Percentiles rank a stretch among this genome's conserved stretches.
These are phyloP conservation scores for Fusarium sp. DNA, from an alignment of 2,329 filamentous ascomycete species.

Conservation along the genomic window DNA sequence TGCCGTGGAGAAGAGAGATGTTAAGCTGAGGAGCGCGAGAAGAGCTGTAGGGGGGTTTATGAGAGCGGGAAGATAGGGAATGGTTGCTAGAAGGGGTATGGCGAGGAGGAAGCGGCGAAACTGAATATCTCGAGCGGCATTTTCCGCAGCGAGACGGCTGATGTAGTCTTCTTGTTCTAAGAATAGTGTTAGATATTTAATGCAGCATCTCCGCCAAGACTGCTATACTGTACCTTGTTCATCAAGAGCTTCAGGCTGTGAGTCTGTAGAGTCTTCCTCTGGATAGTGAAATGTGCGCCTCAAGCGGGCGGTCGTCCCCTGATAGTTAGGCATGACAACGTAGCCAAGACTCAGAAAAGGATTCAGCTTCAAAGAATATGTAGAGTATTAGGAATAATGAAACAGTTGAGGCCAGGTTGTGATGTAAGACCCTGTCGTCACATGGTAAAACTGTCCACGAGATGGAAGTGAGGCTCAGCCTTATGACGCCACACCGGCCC, in stretches of 20 bases:
- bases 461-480: conserved; percentile 42
- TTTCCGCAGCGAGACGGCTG: conserved; percentile 63
- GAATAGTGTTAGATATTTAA: background rate
- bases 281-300: conserved; percentile 85
- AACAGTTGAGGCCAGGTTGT: background rate
- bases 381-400: background rate
- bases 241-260: conserved; percentile 73
- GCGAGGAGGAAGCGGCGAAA: conserved; percentile 69
- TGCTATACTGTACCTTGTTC: conserved; percentile 72
- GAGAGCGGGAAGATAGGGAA: conserved; percentile 64
- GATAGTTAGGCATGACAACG: conserved; percentile 43
- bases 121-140: conserved; percentile 68
- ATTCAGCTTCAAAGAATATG: background rate
- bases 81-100: conserved; percentile 67
- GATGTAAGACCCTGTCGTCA: conserved; percentile 35
- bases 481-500: conserved; percentile 46
- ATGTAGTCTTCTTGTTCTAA: conserved; percentile 76
- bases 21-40: conserved; percentile 68
- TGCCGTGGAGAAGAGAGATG: conserved; percentile 71
- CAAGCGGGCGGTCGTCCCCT: conserved; percentile 66
- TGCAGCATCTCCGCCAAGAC: background rate
- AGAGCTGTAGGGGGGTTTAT: conserved; percentile 55
- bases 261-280: conserved; percentile 64
- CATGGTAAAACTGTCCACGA: conserved; percentile 29
- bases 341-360: background rate